Evolutionary conservation across 768 basidiomycete species (phyloP).

Genomic region (Xerocomellus amylosporus): DNA sequence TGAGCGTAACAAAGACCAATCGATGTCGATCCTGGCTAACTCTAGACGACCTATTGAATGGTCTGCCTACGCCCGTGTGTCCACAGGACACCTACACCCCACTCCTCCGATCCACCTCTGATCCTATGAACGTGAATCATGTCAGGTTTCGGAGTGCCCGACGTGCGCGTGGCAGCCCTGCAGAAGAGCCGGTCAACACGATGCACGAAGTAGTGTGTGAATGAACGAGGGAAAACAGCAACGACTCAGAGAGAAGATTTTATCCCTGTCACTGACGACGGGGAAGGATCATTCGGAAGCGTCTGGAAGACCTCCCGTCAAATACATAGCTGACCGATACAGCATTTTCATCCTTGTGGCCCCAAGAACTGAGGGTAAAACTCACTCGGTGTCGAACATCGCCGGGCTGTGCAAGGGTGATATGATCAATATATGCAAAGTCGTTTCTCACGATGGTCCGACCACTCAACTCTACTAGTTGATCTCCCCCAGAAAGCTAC

Average conservation of each 20-base stretch:
- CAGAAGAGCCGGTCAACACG: slow-evolving; percentile 12
- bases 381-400: slow-evolving; percentile 6
- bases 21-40: background rate
- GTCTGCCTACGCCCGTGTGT: background rate
- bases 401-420: background rate
- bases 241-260: slow-evolving; percentile 36
- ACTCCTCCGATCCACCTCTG: background rate
- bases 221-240: background rate
- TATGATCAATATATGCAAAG: too few species aligned
- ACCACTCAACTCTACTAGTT: background rate
- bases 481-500: background rate
- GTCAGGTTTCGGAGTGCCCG: background rate
- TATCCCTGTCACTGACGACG: slow-evolving; percentile 12
- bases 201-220: background rate
- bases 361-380: background rate
- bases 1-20: background rate
- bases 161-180: background rate
- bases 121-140: slow-evolving; percentile 1
- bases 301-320: slow-evolving; percentile 28
- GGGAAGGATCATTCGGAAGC: slow-evolving; percentile 30
- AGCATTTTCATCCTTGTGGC: slow-evolving; percentile 18
- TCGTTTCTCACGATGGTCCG: background rate
- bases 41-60: background rate
- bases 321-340: slow-evolving; percentile 20
- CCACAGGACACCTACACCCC: slow-evolving; percentile 1